Percentiles rank a stretch among this genome's conserved stretches.
Conservation (phyloP, 192 early-diverging fungal species). For the Entomortierella chlamydospora region DNA sequence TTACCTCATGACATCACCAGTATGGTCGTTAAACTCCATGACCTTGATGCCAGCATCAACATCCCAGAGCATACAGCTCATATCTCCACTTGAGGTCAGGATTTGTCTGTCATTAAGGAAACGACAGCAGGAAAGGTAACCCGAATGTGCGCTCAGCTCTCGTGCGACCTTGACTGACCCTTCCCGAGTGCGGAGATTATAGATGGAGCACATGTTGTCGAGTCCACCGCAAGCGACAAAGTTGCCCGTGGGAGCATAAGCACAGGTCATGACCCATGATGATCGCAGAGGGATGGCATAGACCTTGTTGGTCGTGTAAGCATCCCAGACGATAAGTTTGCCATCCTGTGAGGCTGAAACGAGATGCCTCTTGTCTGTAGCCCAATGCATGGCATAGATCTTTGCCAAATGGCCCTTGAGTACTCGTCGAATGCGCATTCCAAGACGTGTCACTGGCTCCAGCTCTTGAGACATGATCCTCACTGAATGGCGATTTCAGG, state of each 20-base stretch:
- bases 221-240: slow-evolving; percentile 99
- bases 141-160: slow-evolving; percentile 96
- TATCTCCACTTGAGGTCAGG: slow-evolving; percentile 95
- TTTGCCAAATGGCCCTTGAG: slow-evolving; percentile 99
- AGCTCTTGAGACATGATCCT: slow-evolving; percentile 87
- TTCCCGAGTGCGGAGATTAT: slow-evolving; percentile 96
- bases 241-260: slow-evolving; percentile 97
- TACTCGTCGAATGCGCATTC: slow-evolving; percentile 96
- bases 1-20: slow-evolving; percentile 98
- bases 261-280: slow-evolving; percentile 99
- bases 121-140: slow-evolving; percentile 97
- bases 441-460: slow-evolving; percentile 87
- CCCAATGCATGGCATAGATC: slow-evolving; percentile 99
- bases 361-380: slow-evolving; percentile 95
- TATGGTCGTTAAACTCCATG: slow-evolving; percentile 97
- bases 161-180: slow-evolving; percentile 94
- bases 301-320: slow-evolving; percentile 98
- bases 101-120: slow-evolving; percentile 98
- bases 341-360: slow-evolving; percentile 99
- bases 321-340: slow-evolving; percentile 99
- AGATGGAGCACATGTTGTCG: slow-evolving; percentile 99
- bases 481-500: slow-evolving; percentile 64
- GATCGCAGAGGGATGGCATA: slow-evolving; percentile 98
- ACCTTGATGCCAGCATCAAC: slow-evolving; percentile 98
- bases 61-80: slow-evolving; percentile 99